Evolutionary conservation across 345 rosid species (phyloP).

Genomic region (Bruguiera gymnorhiza): DNA sequence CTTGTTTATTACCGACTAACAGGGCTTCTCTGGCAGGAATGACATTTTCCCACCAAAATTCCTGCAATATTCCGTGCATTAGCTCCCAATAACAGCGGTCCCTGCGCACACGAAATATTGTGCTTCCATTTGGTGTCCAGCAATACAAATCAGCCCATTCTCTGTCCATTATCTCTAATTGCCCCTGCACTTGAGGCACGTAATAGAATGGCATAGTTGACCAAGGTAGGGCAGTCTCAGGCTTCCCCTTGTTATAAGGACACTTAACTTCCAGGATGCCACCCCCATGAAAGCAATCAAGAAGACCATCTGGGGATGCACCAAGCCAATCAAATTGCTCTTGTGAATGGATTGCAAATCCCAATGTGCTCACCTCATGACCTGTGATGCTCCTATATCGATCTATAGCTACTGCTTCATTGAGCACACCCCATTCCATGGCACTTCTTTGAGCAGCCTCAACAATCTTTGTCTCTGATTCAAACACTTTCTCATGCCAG

Average conservation of each 20-base stretch:
- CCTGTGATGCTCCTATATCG: slow-evolving; percentile 72
- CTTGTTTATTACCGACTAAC: slow-evolving; percentile 48
- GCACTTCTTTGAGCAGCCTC: slow-evolving; percentile 48
- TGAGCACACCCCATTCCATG: slow-evolving; percentile 83
- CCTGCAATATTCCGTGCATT: slow-evolving; percentile 57
- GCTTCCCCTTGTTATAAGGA: slow-evolving; percentile 92
- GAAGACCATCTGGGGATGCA: slow-evolving; percentile 91
- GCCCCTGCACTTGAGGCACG: slow-evolving; percentile 97
- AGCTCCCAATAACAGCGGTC: slow-evolving; percentile 68
- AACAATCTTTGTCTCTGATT: slow-evolving; percentile 27
- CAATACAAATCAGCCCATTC: slow-evolving; percentile 90
- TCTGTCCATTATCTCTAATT: slow-evolving; percentile 86
- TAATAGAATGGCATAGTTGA: slow-evolving; percentile 74
- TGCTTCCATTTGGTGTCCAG: slow-evolving; percentile 91
- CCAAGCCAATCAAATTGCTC: slow-evolving; percentile 71
- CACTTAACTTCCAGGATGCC: slow-evolving; percentile 93
- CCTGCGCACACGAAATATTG: slow-evolving; percentile 63
- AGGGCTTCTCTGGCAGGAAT: slow-evolving; percentile 76
- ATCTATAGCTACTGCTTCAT: slow-evolving; percentile 69
- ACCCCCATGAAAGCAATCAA: slow-evolving; percentile 49
- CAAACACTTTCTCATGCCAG: slow-evolving; percentile 86
- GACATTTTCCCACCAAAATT: slow-evolving; percentile 93
- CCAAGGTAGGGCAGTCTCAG: slow-evolving; percentile 79
- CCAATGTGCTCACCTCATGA: slow-evolving; percentile 58
- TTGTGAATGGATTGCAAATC: slow-evolving; percentile 72